These are phyloP conservation scores for Dentipellis fragilis DNA, from an alignment of 768 basidiomycete genomes.

Conservation along the genomic window DNA sequence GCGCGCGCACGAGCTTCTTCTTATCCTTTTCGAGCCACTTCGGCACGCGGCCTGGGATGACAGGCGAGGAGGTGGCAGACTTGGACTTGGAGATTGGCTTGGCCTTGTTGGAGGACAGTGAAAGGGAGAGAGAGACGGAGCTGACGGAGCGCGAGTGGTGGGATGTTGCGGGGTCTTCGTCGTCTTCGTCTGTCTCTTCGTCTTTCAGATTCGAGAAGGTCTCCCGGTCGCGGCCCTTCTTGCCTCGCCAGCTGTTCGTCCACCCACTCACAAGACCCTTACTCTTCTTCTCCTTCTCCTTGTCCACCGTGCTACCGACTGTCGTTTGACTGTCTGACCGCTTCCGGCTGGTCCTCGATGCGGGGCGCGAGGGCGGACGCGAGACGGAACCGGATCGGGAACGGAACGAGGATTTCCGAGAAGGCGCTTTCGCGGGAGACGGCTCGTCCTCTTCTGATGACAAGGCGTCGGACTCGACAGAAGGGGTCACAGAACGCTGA, in stretches of 20 bases:
- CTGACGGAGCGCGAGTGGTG: slow-evolving; percentile 7
- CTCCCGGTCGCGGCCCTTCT: slow-evolving; percentile 38
- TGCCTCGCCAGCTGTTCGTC: slow-evolving; percentile 31
- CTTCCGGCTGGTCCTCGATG: slow-evolving; percentile 54
- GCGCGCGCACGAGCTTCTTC: slow-evolving; percentile 45
- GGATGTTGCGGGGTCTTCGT: slow-evolving; percentile 20
- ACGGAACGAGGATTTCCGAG: slow-evolving; percentile 19
- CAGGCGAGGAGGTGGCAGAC: slow-evolving; percentile 2
- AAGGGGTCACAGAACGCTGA: not conserved
- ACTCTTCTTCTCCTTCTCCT: slow-evolving; percentile 28
- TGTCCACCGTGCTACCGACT: slow-evolving; percentile 24
- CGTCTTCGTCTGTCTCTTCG: slow-evolving; percentile 32
- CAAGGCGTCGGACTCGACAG: not conserved
- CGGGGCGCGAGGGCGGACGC: slow-evolving; percentile 35
- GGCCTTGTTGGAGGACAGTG: slow-evolving; percentile 3
- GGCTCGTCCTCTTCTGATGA: slow-evolving; percentile 4
- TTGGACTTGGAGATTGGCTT: slow-evolving; percentile 8
- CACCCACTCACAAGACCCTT: slow-evolving; percentile 46
- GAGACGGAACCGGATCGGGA: slow-evolving; percentile 31
- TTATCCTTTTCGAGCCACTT: slow-evolving; percentile 26
- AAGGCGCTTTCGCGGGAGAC: slow-evolving; percentile 6
- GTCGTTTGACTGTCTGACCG: slow-evolving; percentile 49
- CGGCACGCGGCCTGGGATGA: slow-evolving; percentile 5
- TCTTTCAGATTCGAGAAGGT: slow-evolving; percentile 38
- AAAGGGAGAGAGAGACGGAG: slow-evolving; percentile 7